phyloP scores from a whole-genome alignment of 2,329 filamentous ascomycete genomes.

The Cucurbitaria berberidis region DNA sequence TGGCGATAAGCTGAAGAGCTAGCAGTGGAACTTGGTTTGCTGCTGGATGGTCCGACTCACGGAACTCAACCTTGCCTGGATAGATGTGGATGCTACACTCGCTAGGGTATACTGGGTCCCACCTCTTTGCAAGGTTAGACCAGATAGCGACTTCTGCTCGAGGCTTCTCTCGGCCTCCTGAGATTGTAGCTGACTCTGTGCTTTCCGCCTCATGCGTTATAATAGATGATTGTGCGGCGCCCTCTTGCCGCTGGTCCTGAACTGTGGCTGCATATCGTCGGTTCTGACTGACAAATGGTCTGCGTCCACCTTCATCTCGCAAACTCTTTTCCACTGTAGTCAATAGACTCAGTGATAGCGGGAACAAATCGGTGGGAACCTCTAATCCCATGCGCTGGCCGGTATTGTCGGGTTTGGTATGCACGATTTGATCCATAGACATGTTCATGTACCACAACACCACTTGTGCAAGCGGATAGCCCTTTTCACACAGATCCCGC shows the following conservation, averaged over 20 bases:
- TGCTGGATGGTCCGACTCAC: slow-evolving; percentile 11
- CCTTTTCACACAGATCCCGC: slow-evolving; percentile 26
- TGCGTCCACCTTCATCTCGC: slow-evolving; percentile 17
- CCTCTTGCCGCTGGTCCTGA: not conserved
- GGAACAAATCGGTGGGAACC: slow-evolving; percentile 26
- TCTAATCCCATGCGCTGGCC: slow-evolving; percentile 20
- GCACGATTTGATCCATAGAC: slow-evolving; percentile 25
- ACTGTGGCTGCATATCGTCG: slow-evolving; percentile 16
- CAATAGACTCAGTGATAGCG: slow-evolving; percentile 25
- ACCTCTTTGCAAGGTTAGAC: slow-evolving; percentile 13
- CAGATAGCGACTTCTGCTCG: slow-evolving; percentile 24
- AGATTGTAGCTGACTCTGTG: slow-evolving; percentile 3
- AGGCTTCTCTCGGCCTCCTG: slow-evolving; percentile 17
- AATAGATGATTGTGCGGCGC: slow-evolving; percentile 4
- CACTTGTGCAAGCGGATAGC: slow-evolving; percentile 26
- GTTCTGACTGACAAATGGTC: slow-evolving; percentile 27
- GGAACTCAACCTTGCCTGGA: slow-evolving; percentile 21
- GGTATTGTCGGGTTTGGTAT: slow-evolving; percentile 21
- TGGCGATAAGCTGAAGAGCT: slow-evolving; percentile 9
- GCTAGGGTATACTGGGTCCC: slow-evolving; percentile 16
- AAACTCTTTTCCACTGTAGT: slow-evolving; percentile 21
- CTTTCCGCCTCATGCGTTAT: slow-evolving; percentile 10
- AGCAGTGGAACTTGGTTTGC: slow-evolving; percentile 17
- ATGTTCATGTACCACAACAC: slow-evolving; percentile 32
- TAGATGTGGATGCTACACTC: slow-evolving; percentile 25